Base-by-base conservation (phyloP, 164 flowering plant genomes). In the Brasenia schreberi region DNA sequence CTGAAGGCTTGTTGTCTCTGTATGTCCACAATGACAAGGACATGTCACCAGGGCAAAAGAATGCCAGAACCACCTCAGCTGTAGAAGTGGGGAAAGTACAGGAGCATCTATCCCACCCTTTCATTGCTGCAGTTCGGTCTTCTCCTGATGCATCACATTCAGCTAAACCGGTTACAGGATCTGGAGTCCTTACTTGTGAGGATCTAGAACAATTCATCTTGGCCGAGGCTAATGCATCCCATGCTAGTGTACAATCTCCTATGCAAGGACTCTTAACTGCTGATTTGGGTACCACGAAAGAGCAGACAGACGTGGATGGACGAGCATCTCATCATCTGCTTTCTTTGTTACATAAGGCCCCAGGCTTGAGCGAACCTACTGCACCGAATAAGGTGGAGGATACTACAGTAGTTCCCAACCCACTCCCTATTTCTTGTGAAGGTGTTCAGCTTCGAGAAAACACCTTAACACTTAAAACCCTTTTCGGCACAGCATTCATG, bases 401-500 rank as follows among this genome's bases (percentile, higher is more conserved):
- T 10, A 61, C 9, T 18, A n/a, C 63, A 5, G 23, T n/a, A 18
- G 63, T 64, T 44, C 45, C 65, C 61, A 64, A 61, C 80, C 42
- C 79, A 42, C 64, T 77, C 77, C 59, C 77, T 61, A 39, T 61
- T 18, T 72, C 65, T 60, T 60, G 67, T 14, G 78, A 75, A 33
- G 73, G 69, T 39, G 23, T 53, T 43, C 45, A 74, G 6, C 69
- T 66, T 67, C 42, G 79, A 16, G 87, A 81, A 27, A 83, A 80
- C 59, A 63, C 73, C 43, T 72, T 82, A 52, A 87, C 99, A 19
- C 96, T 95, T 67, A 98, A 95, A 76, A 67, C 96, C 33, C 87
- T 95, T 7, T 95, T 95, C 81, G 99, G 99, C 19, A 70, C 85
- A 62, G 87, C 92, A 70, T 95, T 95, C 73, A 92, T 95, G 98